Base-by-base conservation (phyloP, 2,329 filamentous ascomycete species). In the Cercospora zeina region DNA sequence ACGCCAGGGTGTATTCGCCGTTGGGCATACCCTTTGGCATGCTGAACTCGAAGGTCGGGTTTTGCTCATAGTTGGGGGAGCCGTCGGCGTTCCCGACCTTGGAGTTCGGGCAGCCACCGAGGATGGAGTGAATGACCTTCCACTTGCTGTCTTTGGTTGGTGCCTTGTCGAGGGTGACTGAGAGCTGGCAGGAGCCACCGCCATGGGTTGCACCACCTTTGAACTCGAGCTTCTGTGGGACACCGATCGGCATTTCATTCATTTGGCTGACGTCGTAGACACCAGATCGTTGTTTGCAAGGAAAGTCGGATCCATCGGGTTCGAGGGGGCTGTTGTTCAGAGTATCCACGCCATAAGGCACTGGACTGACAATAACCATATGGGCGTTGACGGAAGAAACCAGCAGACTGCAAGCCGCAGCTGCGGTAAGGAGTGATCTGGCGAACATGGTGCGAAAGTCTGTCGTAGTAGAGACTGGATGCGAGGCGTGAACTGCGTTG, bases 131-230 rank as follows among this genome's bases (percentile, higher is more conserved):
- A 76, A 97, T 95, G 65, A 96, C 91, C 77, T 95, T 95, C 85
- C 88, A 97, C 8, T 82, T 80, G 4, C 87, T 89, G 66, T 82
- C 73, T 65, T 83, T 84, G 42, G 83, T 88, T 0, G 93, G 92
- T n/a, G 83, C 75, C 39, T 84, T 79, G 71, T 96, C 93, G 7
- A 87, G 89, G 0, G 91, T 92, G 69, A 97, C 80, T 9, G 88
- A 88, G 42, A 97, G 75, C 73, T 97, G 93, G 77, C 93, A 97
- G 0, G 90, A 93, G 0, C 95, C 95, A 54, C 95, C 95, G 10
- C 91, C 91, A 70, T 99, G 95, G 0, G 87, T 85, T 1, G 93
- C 92, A 37, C 81, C 81, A 3, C 93, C 95, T 0, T 75, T 78
- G 76, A 97, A 92, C 0, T 79, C 75, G 1, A 97, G 81, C 0